phyloP scores from a whole-genome alignment of 225 moss, liverwort and hornwort species.

The Ulota crispa region DNA sequence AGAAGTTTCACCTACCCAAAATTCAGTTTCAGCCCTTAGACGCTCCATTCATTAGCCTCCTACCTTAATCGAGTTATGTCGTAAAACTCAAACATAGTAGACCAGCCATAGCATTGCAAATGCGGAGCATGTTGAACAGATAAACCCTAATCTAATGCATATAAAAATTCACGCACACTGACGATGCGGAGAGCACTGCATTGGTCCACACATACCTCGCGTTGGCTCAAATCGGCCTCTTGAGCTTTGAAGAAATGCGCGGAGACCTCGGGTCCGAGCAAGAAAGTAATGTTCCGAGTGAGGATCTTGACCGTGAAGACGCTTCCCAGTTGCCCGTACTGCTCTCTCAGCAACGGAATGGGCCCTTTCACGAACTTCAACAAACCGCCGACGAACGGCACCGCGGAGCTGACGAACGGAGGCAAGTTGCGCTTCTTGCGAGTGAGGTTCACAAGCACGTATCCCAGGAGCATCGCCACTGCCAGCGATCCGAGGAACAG shows the following conservation, averaged over 20 bases:
- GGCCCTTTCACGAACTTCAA: slow-evolving; percentile 93
- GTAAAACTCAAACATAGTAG: background rate
- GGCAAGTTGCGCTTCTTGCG: slow-evolving; percentile 46
- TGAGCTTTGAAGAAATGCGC: slow-evolving; percentile 94
- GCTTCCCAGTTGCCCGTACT: slow-evolving; percentile 71
- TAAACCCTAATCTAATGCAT: background rate
- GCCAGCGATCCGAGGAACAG: slow-evolving; percentile 35
- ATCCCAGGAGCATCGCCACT: slow-evolving; percentile 26
- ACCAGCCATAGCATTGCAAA: background rate
- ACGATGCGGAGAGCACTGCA: background rate
- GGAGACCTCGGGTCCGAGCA: slow-evolving; percentile 85
- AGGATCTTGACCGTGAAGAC: slow-evolving; percentile 93
- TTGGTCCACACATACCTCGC: slow-evolving; percentile 54
- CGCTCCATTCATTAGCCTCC: no score
- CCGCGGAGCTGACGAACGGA: slow-evolving; percentile 45
- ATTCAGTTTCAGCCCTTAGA: no score
- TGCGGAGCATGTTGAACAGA: background rate
- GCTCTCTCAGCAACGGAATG: slow-evolving; percentile 61
- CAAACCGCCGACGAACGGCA: slow-evolving; percentile 79
- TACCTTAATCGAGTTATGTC: no score
- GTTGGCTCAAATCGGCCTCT: slow-evolving; percentile 88
- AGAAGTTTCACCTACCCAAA: no score
- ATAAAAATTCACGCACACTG: background rate
- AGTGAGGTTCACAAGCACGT: background rate
- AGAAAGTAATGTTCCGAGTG: slow-evolving; percentile 80